Percentiles rank a stretch among this genome's conserved stretches.
Evolutionary conservation across 331 rosid genomes (phyloP).

Genomic region (Malus hybrid): DNA sequence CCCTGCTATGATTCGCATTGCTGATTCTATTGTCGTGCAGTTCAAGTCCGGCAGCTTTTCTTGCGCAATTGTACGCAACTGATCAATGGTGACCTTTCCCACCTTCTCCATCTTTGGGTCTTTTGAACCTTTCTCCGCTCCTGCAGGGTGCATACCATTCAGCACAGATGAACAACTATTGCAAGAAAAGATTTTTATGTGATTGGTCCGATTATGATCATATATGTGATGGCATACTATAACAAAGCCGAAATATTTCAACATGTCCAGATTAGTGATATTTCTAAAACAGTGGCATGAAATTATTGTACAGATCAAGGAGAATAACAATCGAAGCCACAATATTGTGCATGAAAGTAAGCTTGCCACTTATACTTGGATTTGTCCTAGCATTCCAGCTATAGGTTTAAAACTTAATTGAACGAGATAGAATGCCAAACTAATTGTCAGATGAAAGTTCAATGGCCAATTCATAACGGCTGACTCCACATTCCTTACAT

Average conservation of each 20-base stretch:
- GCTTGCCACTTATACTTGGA: neutral
- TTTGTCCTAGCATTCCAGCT: neutral
- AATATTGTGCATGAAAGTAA: neutral
- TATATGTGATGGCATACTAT: neutral
- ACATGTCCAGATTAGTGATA: neutral
- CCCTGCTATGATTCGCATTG: conserved; percentile 96
- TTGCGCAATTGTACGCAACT: conserved; percentile 63
- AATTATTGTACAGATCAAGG: neutral
- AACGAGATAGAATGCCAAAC: neutral
- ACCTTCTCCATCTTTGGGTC: conserved; percentile 69
- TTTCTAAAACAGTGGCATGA: too few species aligned
- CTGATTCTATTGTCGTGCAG: conserved; percentile 76
- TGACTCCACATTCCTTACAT: neutral
- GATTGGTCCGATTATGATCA: neutral
- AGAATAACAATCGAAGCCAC: neutral
- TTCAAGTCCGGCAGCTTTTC: conserved; percentile 95
- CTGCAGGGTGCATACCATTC: conserved; percentile 26
- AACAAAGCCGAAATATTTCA: neutral
- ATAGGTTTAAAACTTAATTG: neutral
- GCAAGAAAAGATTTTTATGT: neutral
- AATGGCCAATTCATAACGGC: neutral
- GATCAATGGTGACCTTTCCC: conserved; percentile 84
- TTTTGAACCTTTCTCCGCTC: conserved; percentile 91
- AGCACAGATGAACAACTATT: neutral
- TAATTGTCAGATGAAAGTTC: neutral